Conservation (phyloP, 1,284 basidiomycete genomes). For the Trametes pubescens region DNA sequence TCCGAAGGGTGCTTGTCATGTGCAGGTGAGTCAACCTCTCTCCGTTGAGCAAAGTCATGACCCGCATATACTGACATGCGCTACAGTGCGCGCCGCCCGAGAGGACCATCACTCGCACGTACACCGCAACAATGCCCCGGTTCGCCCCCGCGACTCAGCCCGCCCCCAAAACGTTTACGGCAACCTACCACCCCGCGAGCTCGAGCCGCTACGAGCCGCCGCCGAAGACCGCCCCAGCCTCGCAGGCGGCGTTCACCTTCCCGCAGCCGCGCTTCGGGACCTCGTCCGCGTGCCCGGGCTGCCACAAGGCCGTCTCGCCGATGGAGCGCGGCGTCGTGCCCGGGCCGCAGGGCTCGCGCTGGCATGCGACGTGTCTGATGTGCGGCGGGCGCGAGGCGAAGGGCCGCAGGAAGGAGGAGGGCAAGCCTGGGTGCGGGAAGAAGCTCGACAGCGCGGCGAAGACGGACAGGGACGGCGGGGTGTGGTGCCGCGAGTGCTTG, state of each 20-base stretch:
- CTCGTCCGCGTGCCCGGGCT: constrained; percentile 72
- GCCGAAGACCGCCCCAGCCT: constrained; percentile 49
- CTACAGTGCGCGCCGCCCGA: constrained; percentile 69
- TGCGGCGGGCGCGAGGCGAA: constrained; percentile 73
- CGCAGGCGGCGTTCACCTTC: constrained; percentile 47
- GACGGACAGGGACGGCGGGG: constrained; percentile 67
- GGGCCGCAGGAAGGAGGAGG: constrained; percentile 54
- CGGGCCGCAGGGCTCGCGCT: constrained; percentile 79
- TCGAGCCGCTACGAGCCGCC: constrained; percentile 59
- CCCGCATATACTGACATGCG: constrained; percentile 22
- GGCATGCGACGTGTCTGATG: constrained; percentile 79
- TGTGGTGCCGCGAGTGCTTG: constrained; percentile 86
- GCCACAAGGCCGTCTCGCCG: constrained; percentile 71
- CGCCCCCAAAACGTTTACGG: constrained; percentile 35
- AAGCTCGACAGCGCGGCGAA: constrained; percentile 85
- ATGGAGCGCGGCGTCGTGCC: constrained; percentile 87
- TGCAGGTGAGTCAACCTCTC: constrained; percentile 58
- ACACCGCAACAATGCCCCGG: constrained; percentile 38
- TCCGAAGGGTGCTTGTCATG: constrained; percentile 72
- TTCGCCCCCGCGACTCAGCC: constrained; percentile 34
- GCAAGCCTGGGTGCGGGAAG: constrained; percentile 80
- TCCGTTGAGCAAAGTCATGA: neutral
- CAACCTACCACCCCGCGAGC: constrained; percentile 38
- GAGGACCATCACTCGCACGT: constrained; percentile 49
- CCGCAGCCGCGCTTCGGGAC: constrained; percentile 69